Evolutionary conservation across 2,329 filamentous ascomycete genomes (phyloP).

Genomic region (Colletotrichum chrysophilum): DNA sequence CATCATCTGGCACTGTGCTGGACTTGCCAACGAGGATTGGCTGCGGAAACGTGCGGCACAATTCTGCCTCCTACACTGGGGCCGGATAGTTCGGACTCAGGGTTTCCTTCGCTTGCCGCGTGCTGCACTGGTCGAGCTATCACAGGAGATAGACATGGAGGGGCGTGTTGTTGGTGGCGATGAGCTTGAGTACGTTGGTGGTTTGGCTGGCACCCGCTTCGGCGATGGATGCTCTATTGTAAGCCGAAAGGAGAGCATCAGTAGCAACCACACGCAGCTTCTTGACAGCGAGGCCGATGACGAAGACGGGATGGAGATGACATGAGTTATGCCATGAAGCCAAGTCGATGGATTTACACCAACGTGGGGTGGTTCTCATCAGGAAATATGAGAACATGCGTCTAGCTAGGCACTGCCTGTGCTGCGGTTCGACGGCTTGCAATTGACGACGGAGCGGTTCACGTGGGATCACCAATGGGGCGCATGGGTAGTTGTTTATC

Average conservation of each 20-base stretch:
- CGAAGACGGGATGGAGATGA: conserved; percentile 68
- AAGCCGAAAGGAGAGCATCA: conserved; percentile 63
- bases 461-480: background rate
- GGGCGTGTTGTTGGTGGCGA: conserved; percentile 90
- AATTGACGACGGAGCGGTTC: conserved; percentile 4
- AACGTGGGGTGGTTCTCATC: background rate
- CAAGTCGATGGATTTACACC: background rate
- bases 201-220: conserved; percentile 52
- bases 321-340: conserved; percentile 24
- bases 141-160: conserved; percentile 91
- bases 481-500: background rate
- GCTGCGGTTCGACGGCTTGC: background rate
- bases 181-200: conserved; percentile 69
- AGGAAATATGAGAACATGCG: too few species aligned
- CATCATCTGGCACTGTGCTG: conserved; percentile 94
- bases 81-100: conserved; percentile 86
- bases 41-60: conserved; percentile 84
- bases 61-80: conserved; percentile 95
- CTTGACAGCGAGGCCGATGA: conserved; percentile 64
- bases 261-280: conserved; percentile 63
- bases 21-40: conserved; percentile 91
- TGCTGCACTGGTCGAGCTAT: conserved; percentile 84
- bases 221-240: conserved; percentile 41
- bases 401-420: background rate
- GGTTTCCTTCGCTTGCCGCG: conserved; percentile 85